Conservation (phyloP, 495 filamentous ascomycete genomes). For the Hyaloscypha hepaticicola region DNA sequence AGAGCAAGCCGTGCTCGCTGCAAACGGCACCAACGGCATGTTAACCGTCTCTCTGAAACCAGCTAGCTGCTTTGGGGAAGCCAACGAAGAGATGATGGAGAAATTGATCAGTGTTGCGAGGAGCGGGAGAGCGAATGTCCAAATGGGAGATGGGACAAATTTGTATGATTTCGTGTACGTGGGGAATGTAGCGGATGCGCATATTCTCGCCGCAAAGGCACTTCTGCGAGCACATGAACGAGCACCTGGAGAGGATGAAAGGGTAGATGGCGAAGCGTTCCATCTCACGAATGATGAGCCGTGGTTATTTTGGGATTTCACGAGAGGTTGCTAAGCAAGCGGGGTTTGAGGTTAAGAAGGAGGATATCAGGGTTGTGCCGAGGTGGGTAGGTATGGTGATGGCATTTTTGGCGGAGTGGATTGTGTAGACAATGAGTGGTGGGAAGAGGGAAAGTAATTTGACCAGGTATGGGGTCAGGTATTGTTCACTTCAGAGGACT, state of each 20-base stretch:
- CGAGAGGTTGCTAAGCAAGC: slow-evolving; percentile 51
- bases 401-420: slow-evolving; percentile 67
- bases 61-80: slow-evolving; percentile 85
- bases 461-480: slow-evolving; percentile 69
- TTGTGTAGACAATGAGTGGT: slow-evolving; percentile 52
- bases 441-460: slow-evolving; percentile 67
- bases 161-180: slow-evolving; percentile 80
- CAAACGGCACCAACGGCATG: slow-evolving; percentile 62
- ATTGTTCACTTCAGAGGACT: slow-evolving; percentile 76
- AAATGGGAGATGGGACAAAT: slow-evolving; percentile 85
- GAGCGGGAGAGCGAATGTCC: slow-evolving; percentile 67
- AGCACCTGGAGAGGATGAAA: slow-evolving; percentile 64
- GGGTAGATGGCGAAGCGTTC: slow-evolving; percentile 89
- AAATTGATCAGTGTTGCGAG: slow-evolving; percentile 62
- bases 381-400: slow-evolving; percentile 60
- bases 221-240: slow-evolving; percentile 58
- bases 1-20: slow-evolving; percentile 76
- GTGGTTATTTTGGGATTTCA: slow-evolving; percentile 93
- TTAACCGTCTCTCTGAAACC: slow-evolving; percentile 78
- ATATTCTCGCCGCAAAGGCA: slow-evolving; percentile 66
- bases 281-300: slow-evolving; percentile 90
- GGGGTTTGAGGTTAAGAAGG: slow-evolving; percentile 56
- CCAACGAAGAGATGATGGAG: slow-evolving; percentile 59
- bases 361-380: slow-evolving; percentile 61
- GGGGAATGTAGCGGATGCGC: slow-evolving; percentile 71